Conservation (phyloP, 176 grass and related monocot genomes). For the Poa annua region DNA sequence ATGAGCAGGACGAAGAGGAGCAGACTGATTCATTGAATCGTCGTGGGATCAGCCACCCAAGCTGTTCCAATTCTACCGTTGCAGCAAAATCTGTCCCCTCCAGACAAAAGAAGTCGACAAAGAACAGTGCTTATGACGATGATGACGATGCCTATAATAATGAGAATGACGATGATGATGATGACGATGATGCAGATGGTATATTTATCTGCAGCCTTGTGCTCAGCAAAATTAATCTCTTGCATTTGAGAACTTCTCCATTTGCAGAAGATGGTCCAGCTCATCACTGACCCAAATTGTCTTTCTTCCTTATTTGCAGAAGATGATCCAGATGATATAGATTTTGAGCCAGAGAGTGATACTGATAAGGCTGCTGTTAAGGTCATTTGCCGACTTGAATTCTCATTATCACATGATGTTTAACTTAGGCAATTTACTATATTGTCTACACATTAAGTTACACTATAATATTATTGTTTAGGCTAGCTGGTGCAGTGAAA, state of each 20-base stretch:
- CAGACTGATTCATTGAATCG: constrained; percentile 69
- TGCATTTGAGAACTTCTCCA: constrained; percentile 25
- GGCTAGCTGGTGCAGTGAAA: constrained; percentile 30
- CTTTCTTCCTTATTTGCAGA: constrained; percentile 61
- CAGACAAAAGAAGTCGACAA: constrained; percentile 62
- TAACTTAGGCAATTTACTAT: constrained; percentile 29
- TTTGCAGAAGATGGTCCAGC: constrained; percentile 19
- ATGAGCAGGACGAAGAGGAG: constrained; percentile 90
- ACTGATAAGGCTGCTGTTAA: constrained; percentile 74
- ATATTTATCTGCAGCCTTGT: constrained; percentile 43
- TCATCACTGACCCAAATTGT: constrained; percentile 27
- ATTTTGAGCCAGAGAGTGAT: constrained; percentile 98
- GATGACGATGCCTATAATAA: constrained; percentile 49
- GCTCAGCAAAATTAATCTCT: constrained; percentile 7
- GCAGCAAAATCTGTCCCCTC: constrained; percentile 54
- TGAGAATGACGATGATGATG: constrained; percentile 60
- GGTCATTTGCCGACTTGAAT: constrained; percentile 51
- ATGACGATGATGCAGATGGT: constrained; percentile 75
- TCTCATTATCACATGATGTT: neutral
- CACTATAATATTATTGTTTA: constrained; percentile 24
- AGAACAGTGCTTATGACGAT: constrained; percentile 60
- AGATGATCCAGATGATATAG: constrained; percentile 96
- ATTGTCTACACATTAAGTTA: constrained; percentile 39
- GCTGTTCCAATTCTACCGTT: constrained; percentile 58
- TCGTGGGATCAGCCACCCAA: constrained; percentile 52